Evolutionary conservation across 371 early-diverging fungal genomes (phyloP).

Genomic region (Syncephalis fuscata): DNA sequence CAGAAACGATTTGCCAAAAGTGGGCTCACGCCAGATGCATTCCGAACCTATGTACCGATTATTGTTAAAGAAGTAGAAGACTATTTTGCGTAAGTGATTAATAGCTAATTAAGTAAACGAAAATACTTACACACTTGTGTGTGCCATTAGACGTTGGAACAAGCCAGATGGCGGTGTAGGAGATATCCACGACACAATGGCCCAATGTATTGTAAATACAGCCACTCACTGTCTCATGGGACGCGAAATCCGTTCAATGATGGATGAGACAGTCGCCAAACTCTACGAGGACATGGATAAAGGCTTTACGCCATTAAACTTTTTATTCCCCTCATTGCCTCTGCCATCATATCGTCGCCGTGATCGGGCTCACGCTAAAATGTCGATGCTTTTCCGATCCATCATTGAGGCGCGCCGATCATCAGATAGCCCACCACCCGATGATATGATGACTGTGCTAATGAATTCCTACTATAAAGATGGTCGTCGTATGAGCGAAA

Average conservation of each 20-base stretch:
- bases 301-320: conserved; percentile 91
- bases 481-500: conserved; percentile 58
- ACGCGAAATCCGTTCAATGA: conserved; percentile 69
- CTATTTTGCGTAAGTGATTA: conserved; percentile 36
- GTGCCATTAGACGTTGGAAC: conserved; percentile 21
- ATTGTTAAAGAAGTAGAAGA: conserved; percentile 64
- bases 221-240: conserved; percentile 91
- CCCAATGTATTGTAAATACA: conserved; percentile 85
- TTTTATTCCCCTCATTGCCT: conserved; percentile 71
- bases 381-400: conserved; percentile 58
- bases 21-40: conserved; percentile 69
- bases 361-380: conserved; percentile 69
- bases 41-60: conserved; percentile 76
- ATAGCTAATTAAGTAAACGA: conserved; percentile 2
- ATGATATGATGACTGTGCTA: conserved; percentile 68
- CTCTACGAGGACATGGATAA: conserved; percentile 90
- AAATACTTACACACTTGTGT: too few relatives aligned
- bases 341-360: conserved; percentile 64
- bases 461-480: conserved; percentile 80
- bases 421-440: conserved; percentile 18
- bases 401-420: conserved; percentile 71
- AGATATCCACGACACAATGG: conserved; percentile 67
- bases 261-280: conserved; percentile 68
- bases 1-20: conserved; percentile 95
- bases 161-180: conserved; percentile 17